Evolutionary conservation across 2,329 filamentous ascomycete genomes (phyloP).

Genomic region (Ascochyta clinopodiicola): DNA sequence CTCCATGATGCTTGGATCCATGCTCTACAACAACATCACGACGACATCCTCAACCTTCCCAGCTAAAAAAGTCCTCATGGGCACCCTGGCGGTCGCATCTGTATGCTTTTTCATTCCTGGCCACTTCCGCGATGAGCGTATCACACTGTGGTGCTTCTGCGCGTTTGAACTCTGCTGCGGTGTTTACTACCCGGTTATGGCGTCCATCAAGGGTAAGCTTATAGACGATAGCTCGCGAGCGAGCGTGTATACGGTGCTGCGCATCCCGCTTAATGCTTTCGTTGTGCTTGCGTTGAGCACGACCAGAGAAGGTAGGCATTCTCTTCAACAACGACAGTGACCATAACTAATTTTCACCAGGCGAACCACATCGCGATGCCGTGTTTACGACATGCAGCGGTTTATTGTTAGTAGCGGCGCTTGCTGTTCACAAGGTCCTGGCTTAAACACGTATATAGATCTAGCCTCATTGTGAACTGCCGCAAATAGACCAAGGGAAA

Average conservation of each 20-base stretch:
- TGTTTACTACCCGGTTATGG: constrained; percentile 64
- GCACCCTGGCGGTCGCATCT: constrained; percentile 35
- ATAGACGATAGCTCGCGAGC: constrained; percentile 63
- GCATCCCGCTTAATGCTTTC: constrained; percentile 62
- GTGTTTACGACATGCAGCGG: constrained; percentile 42
- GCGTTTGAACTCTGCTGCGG: constrained; percentile 65
- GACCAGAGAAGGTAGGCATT: constrained; percentile 39
- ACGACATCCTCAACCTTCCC: constrained; percentile 28
- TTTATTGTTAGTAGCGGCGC: constrained; percentile 35
- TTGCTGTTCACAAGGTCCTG: constrained; percentile 36
- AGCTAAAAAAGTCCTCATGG: constrained; percentile 38
- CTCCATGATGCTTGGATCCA: constrained; percentile 65
- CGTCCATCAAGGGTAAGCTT: constrained; percentile 60
- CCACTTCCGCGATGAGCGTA: constrained; percentile 53
- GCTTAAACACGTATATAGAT: constrained; percentile 13
- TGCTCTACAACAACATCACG: constrained; percentile 56
- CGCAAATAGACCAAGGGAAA: constrained; percentile 9
- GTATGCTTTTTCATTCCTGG: constrained; percentile 43
- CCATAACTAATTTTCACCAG: constrained; percentile 23
- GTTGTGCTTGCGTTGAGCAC: constrained; percentile 43
- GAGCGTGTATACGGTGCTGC: constrained; percentile 63
- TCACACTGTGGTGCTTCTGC: constrained; percentile 64
- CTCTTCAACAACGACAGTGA: background rate
- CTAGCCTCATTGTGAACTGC: constrained; percentile 10
- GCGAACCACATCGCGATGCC: constrained; percentile 39